Evolutionary conservation across 805 yeast genomes (phyloP), one percentile per base, ranked within the genome.

Genomic region (Kluyveromyces lactis): DNA sequence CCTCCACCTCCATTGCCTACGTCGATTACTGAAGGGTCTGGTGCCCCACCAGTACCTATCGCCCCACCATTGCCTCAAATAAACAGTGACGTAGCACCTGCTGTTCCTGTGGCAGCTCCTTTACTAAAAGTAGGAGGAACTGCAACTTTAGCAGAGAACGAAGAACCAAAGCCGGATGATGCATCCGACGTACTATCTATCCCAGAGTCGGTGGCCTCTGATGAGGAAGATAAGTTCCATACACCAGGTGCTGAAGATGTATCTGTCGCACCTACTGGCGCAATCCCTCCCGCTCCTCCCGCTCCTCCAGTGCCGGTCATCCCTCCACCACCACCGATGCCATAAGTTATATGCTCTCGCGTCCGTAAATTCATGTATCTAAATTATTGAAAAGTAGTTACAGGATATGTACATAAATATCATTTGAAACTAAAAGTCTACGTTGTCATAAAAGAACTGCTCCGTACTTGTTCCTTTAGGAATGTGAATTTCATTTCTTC

Each of bases 151-250:
- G 15, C 10, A 29, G 24, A 9, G 26, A 23, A 18, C 10, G 16
- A 19, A 8, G 17, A 21, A 31, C 10, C 21, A 3, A 13, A 16
- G 6, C 21, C 21, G 21, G 49, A 42, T 21, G 48, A 48, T 39
- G 47, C 49, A 24, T 60, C 56, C 31, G 62, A 52, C 40, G 61
- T 51, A 23, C 39, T 60, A 17, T 60, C 65, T 4, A 52, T 60
- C 33, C 65, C 65, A 3, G 65, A 58, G 18, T 59, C 64, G 11
- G 60, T 60, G 11, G 60, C 48, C 6, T 58, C 64, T 7, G 60
- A 47, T 26, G 56, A 52, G 16, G 58, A 42, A 7, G 39, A 37
- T 7, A 27, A 26, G 11, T 32, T 18, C 19, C 30, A 28, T 17
- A 37, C 32, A 5, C 39, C 42, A 11, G 16, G 18, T 33, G 27